Base-by-base conservation (phyloP, 2,329 filamentous ascomycete species). In the Fusarium pininemorale region DNA sequence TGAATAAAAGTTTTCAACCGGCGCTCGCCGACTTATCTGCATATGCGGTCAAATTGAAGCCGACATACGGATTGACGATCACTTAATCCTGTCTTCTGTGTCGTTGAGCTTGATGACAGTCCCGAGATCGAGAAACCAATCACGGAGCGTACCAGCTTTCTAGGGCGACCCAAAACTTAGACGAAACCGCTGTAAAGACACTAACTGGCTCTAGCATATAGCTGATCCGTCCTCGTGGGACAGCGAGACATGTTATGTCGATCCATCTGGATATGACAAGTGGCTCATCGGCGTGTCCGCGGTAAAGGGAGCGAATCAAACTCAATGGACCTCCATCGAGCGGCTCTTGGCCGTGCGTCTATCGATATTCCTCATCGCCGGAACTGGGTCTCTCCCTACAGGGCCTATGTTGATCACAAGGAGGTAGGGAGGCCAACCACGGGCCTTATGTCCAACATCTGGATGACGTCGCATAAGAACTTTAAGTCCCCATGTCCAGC, bases 401-500 rank as follows among this genome's bases (percentile, higher is more conserved):
- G n/a, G 66, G 55, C 55, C 53, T 45, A 42, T 26, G 58, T 18
- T 66, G 66, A 60, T 66, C 61, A 45, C 51, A 32, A 22, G 53
- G 45, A 47, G 28, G 22, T 47, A 38, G 61, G 61, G 71, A 74
- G 72, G 72, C 67, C 71, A 69, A 72, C 71, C 20, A 64, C 26
- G 42, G 55, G 10, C 38, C 28, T 39, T 35, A 32, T 55, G 55
- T 44, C 60, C 38, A 24, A 53, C 24, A 47, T 37, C 20, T 15
- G 24, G 30, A 72, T 65, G 72, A 74, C 55, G 56, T 56, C 47
- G 67, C 50, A 61, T 74, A 60, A 74, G 63, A 74, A 72, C 67
- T 41, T 60, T 65, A 74, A 57, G 47, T 47, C 50, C 57, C 59
- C 73, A 74, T 66, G 61, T 71, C 73, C 73, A 75, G 73, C 73